Conservation (phyloP, 352 stramenopile species). For the Phytophthora capsici region DNA sequence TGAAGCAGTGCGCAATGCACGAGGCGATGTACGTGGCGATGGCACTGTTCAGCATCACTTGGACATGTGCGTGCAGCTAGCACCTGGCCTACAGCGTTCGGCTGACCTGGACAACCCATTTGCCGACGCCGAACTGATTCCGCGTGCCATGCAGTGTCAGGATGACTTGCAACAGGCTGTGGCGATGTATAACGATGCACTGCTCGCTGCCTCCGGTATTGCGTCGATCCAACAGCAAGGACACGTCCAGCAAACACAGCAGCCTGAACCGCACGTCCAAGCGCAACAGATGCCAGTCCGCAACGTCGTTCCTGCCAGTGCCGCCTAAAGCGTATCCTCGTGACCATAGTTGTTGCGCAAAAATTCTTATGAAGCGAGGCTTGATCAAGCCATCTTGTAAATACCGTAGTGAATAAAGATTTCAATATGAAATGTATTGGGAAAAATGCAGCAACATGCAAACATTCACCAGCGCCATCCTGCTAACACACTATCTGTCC, state of each 20-base stretch:
- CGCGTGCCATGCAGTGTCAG: slow-evolving; percentile 48
- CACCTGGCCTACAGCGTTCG: slow-evolving; percentile 33
- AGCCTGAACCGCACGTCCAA: slow-evolving; percentile 34
- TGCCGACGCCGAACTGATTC: slow-evolving; percentile 43
- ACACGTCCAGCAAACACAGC: slow-evolving; percentile 13
- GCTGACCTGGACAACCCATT: slow-evolving; percentile 52
- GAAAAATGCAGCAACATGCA: slow-evolving; percentile 38
- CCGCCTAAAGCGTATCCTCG: slow-evolving; percentile 26
- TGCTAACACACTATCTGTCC: slow-evolving; percentile 4
- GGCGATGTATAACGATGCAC: slow-evolving; percentile 47
- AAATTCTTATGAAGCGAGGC: slow-evolving; percentile 3
- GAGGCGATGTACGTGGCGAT: slow-evolving; percentile 43
- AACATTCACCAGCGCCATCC: slow-evolving; percentile 22
- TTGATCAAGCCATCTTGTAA: slow-evolving; percentile 7
- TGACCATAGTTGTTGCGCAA: background rate
- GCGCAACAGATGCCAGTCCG: slow-evolving; percentile 24
- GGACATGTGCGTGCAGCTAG: slow-evolving; percentile 39
- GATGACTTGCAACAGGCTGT: slow-evolving; percentile 47
- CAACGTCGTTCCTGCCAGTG: slow-evolving; percentile 44
- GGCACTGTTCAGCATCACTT: slow-evolving; percentile 48
- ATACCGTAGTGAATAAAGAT: slow-evolving; percentile 17
- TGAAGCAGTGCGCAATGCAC: slow-evolving; percentile 31
- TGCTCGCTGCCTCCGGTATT: slow-evolving; percentile 40
- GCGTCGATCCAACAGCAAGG: slow-evolving; percentile 21
- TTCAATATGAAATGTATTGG: slow-evolving; percentile 34